These are phyloP conservation scores for Gillenia trifoliata DNA, from an alignment of 306 rosid genomes.

Conservation along the genomic window DNA sequence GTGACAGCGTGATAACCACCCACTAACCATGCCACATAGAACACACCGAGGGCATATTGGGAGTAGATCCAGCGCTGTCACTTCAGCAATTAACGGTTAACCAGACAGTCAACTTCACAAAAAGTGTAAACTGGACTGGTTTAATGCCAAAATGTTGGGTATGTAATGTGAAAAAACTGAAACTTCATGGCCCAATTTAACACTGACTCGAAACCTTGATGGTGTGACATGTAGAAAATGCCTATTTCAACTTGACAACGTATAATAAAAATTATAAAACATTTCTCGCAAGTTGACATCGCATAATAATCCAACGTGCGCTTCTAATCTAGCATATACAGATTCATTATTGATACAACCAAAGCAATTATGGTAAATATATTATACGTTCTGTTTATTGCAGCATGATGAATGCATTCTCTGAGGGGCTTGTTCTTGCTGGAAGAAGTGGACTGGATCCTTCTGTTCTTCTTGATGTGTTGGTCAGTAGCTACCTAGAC, in stretches of 20 bases:
- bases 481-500: conserved; percentile 38
- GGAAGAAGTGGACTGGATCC: conserved; percentile 66
- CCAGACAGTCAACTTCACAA: too few relatives aligned
- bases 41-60: too few relatives aligned
- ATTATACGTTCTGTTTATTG: conserved; percentile 4
- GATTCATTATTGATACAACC: neutral
- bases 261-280: neutral
- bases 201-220: too few relatives aligned
- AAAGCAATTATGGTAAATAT: neutral
- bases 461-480: conserved; percentile 64
- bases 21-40: too few relatives aligned
- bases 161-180: too few relatives aligned
- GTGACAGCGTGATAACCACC: too few relatives aligned
- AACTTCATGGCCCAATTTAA: too few relatives aligned
- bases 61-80: too few relatives aligned
- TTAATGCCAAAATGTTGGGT: neutral
- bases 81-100: too few relatives aligned
- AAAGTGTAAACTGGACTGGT: neutral
- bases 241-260: neutral
- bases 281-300: neutral
- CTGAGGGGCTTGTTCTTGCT: conserved; percentile 75
- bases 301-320: neutral
- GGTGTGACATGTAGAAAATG: neutral
- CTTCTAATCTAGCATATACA: neutral
- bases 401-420: conserved; percentile 88